phyloP scores from a whole-genome alignment of 2,329 filamentous ascomycete genomes.

The Xylaria sp. region DNA sequence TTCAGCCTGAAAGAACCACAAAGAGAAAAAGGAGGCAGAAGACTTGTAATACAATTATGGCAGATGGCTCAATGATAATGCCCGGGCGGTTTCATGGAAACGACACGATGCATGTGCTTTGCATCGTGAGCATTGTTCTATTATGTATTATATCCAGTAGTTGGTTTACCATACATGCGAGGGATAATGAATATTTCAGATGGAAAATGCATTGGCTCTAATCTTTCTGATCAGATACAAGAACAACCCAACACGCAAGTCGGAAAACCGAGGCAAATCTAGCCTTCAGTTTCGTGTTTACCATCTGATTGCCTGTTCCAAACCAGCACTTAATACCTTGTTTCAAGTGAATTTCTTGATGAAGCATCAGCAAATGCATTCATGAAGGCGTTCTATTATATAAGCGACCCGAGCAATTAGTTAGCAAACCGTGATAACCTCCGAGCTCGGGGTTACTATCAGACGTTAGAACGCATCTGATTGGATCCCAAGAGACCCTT shows the following conservation, averaged over 20 bases:
- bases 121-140: slow-evolving; percentile 3
- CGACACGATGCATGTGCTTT: not conserved
- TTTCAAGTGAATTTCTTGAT: not conserved
- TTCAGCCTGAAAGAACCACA: not conserved
- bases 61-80: slow-evolving; percentile 27
- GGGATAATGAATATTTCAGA: not conserved
- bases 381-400: not conserved
- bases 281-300: not conserved
- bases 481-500: slow-evolving; percentile 19
- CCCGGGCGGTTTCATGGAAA: slow-evolving; percentile 7
- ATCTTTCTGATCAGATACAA: not conserved
- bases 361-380: not conserved
- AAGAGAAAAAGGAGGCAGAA: slow-evolving; percentile 6
- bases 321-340: not conserved
- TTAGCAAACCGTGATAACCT: not conserved
- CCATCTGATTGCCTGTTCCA: not conserved
- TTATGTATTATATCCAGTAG: slow-evolving; percentile 19
- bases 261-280: not conserved
- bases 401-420: not conserved
- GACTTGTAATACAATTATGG: slow-evolving; percentile 16
- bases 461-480: slow-evolving; percentile 5
- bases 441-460: slow-evolving; percentile 33
- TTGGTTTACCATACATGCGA: slow-evolving; percentile 13
- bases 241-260: not conserved
- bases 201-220: not conserved